Evolutionary conservation across 1,284 basidiomycete genomes (phyloP), one percentile per base, ranked within the genome.

Genomic region (Tilletiopsis washingtonensis): DNA sequence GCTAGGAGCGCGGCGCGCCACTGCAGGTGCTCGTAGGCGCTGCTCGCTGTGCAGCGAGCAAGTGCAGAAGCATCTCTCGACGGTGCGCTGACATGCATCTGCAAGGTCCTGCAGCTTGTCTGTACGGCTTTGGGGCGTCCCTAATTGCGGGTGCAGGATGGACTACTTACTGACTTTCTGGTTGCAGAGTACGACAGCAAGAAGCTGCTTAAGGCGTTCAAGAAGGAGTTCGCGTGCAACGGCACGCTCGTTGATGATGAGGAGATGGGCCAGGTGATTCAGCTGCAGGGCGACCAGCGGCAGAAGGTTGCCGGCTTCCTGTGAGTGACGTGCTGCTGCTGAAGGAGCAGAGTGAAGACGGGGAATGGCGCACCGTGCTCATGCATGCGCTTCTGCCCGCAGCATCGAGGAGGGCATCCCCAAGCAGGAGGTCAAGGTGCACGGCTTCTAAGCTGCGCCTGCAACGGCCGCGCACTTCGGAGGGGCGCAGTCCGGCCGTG

Each of bases 211-310:
- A 97, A 98, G 77, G 91, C 88, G 20, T 97, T 98, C 81, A 98
- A 98, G 83, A 70, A 94, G 88, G 91, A 96, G 79, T 97, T 98
- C 69, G 94, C 94, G 57, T 98, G 94, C 81, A 98, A 98, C 78
- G 94, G 94, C 62, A 94, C 88, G 58, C 81, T 99, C 69, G 88
- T 96, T 66, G 88, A 94, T 59, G 90, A 94, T 78, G 87, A 89
- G 76, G 90, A 94, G 78, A 84, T 91, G 77, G 94, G 94, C 53
- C 82, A 93, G 78, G 88, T 99, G 74, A 91, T 99, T 74, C 94
- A 99, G 78, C 84, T 99, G 64, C 94, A 98, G 77, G 94, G 94
- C 63, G 94, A 99, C 78, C 94, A 99, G 77, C 84, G 94, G 58
- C 81, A 74, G 89, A 93, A 81, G 91, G 94, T 69, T 82, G 82